phyloP scores from a whole-genome alignment of 306 rosid species.

The Vicia sativa region DNA sequence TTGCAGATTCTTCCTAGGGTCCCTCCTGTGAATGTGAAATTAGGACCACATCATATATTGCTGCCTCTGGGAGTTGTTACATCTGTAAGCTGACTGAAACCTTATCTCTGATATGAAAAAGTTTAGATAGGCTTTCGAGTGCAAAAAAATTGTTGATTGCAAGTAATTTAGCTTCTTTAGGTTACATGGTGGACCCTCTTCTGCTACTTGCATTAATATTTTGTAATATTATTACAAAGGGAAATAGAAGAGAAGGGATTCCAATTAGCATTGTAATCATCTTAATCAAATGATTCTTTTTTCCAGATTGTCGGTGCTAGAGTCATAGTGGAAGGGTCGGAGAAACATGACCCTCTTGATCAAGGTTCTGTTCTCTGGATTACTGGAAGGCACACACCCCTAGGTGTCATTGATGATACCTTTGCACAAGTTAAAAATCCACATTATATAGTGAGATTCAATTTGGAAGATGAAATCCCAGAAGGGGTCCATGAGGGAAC shows the following conservation, averaged over 20 bases:
- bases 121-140: constrained; percentile 9
- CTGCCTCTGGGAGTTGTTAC: constrained; percentile 65
- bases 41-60: constrained; percentile 68
- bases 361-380: constrained; percentile 84
- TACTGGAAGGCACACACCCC: constrained; percentile 54
- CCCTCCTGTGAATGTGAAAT: constrained; percentile 61
- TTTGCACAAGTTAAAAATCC: constrained; percentile 78
- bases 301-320: constrained; percentile 59
- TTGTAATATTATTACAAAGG: constrained; percentile 7
- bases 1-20: constrained; percentile 66
- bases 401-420: constrained; percentile 75
- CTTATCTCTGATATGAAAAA: constrained; percentile 11
- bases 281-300: constrained; percentile 33
- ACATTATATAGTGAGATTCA: constrained; percentile 68
- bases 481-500: constrained; percentile 51
- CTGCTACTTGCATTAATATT: background rate
- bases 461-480: constrained; percentile 73
- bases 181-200: constrained; percentile 28
- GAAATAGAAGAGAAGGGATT: constrained; percentile 6
- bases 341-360: constrained; percentile 72
- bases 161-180: background rate
- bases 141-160: constrained; percentile 13
- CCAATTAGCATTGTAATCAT: constrained; percentile 4
- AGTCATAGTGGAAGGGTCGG: constrained; percentile 68
- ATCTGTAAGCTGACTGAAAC: constrained; percentile 59